These are phyloP conservation scores for Blastobotrys parvus DNA, from an alignment of 805 yeast genomes.

Conservation along the genomic window DNA sequence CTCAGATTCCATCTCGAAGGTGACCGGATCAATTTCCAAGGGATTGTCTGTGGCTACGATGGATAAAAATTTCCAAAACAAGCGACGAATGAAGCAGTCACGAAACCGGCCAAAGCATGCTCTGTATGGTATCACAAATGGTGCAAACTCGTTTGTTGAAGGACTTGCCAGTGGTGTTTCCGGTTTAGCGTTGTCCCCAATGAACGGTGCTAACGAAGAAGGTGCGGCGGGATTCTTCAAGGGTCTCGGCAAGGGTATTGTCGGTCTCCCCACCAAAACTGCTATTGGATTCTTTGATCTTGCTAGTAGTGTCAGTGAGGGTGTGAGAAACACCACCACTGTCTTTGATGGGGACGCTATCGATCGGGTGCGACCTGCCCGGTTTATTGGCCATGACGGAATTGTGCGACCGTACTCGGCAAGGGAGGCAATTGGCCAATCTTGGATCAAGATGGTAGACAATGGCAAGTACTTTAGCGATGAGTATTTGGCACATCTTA, in stretches of 20 bases:
- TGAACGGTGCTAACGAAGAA: constrained; percentile 78
- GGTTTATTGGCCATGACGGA: constrained; percentile 63
- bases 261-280: constrained; percentile 93
- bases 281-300: constrained; percentile 92
- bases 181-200: constrained; percentile 86
- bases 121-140: constrained; percentile 70
- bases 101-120: constrained; percentile 81
- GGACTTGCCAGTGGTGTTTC: constrained; percentile 81
- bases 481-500: constrained; percentile 74
- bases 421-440: constrained; percentile 90
- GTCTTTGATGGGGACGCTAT: constrained; percentile 74
- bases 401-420: constrained; percentile 67
- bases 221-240: constrained; percentile 90
- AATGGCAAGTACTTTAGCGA: constrained; percentile 74
- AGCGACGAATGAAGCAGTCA: constrained; percentile 52
- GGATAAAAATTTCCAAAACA: constrained; percentile 76
- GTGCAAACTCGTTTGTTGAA: constrained; percentile 83
- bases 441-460: constrained; percentile 74
- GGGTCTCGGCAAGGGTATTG: constrained; percentile 90
- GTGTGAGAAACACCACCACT: constrained; percentile 86
- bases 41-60: constrained; percentile 87
- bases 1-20: constrained; percentile 85
- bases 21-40: constrained; percentile 90
- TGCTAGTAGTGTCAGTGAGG: constrained; percentile 88
- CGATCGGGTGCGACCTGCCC: constrained; percentile 73